phyloP scores from a whole-genome alignment of 257 asterid genomes.

The Linaria vulgaris region DNA sequence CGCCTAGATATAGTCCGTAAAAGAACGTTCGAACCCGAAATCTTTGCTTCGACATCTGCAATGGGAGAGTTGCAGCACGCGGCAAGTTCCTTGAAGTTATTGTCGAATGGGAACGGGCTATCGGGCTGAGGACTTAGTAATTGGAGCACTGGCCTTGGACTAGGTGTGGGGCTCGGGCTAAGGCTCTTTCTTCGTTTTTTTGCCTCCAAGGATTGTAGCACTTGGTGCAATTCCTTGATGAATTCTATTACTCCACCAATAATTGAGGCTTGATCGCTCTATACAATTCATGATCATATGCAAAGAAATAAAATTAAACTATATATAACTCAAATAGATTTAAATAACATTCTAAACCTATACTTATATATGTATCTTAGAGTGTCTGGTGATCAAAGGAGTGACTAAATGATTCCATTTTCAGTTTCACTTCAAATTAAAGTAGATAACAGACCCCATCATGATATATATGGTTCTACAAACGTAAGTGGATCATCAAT shows the following conservation, averaged over 20 bases:
- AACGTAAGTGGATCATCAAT: too few relatives aligned
- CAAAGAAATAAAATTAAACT: neutral
- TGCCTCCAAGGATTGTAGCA: conserved; percentile 70
- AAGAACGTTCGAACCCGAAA: conserved; percentile 72
- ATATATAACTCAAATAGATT: neutral
- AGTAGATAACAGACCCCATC: too few relatives aligned
- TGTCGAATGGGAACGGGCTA: conserved; percentile 33
- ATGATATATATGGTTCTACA: too few relatives aligned
- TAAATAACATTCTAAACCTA: too few relatives aligned
- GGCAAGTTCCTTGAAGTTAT: conserved; percentile 62
- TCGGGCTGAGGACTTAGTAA: conserved; percentile 46
- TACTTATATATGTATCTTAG: too few relatives aligned
- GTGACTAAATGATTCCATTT: too few relatives aligned
- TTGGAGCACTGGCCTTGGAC: conserved; percentile 50
- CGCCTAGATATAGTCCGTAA: conserved; percentile 66
- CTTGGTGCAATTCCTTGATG: conserved; percentile 92
- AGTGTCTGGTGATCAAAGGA: too few relatives aligned
- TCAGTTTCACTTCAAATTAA: too few relatives aligned
- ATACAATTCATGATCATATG: neutral
- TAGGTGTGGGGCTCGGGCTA: conserved; percentile 63
- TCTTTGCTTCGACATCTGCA: conserved; percentile 86
- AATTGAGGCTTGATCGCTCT: conserved; percentile 98
- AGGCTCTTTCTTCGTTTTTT: conserved; percentile 62
- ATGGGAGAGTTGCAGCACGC: conserved; percentile 81
- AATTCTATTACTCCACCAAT: conserved; percentile 90